Evolutionary conservation across 2,329 filamentous ascomycete genomes (phyloP), one percentile per base, ranked within the genome.

Genomic region (Metarhizium sp.): DNA sequence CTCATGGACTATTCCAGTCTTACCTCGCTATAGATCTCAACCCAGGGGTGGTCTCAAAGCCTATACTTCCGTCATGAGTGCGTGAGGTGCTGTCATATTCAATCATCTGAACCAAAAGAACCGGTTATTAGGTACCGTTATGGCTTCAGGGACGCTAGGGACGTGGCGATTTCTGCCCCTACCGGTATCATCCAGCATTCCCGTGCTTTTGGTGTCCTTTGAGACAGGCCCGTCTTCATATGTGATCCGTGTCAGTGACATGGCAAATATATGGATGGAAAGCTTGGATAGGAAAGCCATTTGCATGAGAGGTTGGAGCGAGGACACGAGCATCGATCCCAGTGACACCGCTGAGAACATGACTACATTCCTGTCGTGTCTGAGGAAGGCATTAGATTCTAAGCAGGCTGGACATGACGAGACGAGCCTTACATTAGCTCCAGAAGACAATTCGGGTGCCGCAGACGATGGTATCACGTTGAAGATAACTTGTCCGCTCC

Each of bases 221-320:
- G 64, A 69, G 32, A 83, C 87, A 63, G 72, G 72, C 5, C 52
- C 73, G 16, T 69, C 76, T 25, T 78, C 81, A 11, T 92, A 92
- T 71, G 77, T 73, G 2, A 67, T 92, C 32, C 77, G 81, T 56
- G 66, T 92, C 43, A 90, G 87, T 2, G 88, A 92, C 65, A 75
- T 91, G 57, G 84, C 80, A 64, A 80, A 84, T 60, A 73, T 91
- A n/a, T 94, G 88, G 88, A 71, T 74, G 30, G 88, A 92, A 69
- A 75, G 68, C 8, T 71, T 91, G 25, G 78, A 83, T 55, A 74
- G 81, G 25, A 75, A 74, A n/a, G 76, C 74, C 11, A 86, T 92
- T 55, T 77, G 84, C 55, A 72, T 76, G 57, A 80, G 86, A 57
- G 86, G 82, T 34, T 75, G 81, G 55, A 71, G 78, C 29, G 78